Conservation (phyloP, 2,329 filamentous ascomycete genomes). For the Epichloe coenophiala region DNA sequence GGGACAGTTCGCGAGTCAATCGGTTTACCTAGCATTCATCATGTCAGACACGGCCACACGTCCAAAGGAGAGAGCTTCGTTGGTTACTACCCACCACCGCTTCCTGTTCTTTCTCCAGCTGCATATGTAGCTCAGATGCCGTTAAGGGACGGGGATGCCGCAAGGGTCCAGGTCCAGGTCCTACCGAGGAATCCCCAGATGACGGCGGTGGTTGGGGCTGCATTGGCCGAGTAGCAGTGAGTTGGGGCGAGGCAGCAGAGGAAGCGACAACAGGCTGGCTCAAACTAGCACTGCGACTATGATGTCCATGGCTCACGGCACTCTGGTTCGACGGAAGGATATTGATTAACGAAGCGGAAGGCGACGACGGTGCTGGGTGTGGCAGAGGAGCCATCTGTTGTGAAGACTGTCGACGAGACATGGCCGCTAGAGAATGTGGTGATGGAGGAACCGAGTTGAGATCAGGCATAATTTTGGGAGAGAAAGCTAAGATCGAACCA, state of each 20-base stretch:
- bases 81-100: conserved; percentile 52
- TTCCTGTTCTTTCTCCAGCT: conserved; percentile 92
- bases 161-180: conserved; percentile 54
- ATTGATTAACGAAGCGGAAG: conserved; percentile 31
- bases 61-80: too few species aligned
- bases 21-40: conserved; percentile 62
- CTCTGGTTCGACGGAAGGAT: conserved; percentile 44
- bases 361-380: conserved; percentile 9
- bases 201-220: conserved; percentile 19
- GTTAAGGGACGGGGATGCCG: conserved; percentile 81
- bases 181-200: conserved; percentile 28
- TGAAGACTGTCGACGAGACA: conserved; percentile 29
- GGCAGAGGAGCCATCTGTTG: conserved; percentile 30
- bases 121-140: conserved; percentile 72
- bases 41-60: background rate
- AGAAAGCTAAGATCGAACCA: background rate
- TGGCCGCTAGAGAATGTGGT: conserved; percentile 27
- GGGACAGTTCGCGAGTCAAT: conserved; percentile 73
- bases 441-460: conserved; percentile 42
- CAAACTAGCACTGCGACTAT: conserved; percentile 7
- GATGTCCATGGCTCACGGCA: conserved; percentile 25
- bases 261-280: conserved; percentile 17
- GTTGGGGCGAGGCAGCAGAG: conserved; percentile 16
- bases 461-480: conserved; percentile 31
- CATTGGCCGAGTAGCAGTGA: conserved; percentile 9